Base-by-base conservation (phyloP, 2,329 filamentous ascomycete genomes). In the Emmonsia crescens region DNA sequence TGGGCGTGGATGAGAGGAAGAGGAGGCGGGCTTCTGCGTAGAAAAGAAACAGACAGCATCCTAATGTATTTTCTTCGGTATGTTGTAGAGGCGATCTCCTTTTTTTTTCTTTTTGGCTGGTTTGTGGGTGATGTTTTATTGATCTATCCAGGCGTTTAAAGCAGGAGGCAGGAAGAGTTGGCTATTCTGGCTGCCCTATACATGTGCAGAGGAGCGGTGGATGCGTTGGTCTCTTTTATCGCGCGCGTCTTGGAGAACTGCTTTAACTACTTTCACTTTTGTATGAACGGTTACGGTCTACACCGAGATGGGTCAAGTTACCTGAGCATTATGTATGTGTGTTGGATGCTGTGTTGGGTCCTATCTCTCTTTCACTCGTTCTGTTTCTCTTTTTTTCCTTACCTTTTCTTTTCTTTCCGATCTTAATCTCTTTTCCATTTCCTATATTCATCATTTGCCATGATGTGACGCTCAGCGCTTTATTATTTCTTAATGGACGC, bases 1-100 rank as follows among this genome's bases (percentile, higher is more conserved):
- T n/a, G 55, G 63, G 63, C 5, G 62, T 49, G 8, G 70, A 71
- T 19, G 64, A 68, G 21, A 60, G 63, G 31, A 67, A 66, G 59
- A 61, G 59, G 44, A 58, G 65, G n/a, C 60, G 65, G 16, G 65
- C 64, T 36, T 66, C 65, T 33, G 57, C 63, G 38, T 66, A 60
- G 46, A 33, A 10, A n/a, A 12, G 31, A 16, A 38, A n/a, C 6
- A 38, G 27, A 36, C n/a, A 12, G 3, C 29, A 36, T 36, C n/a
- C 16, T n/a, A 36, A n/a, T 21, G 31, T 14, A n/a, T 2, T 9
- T 31, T 52, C 6, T 46, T 8, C 8, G 19, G 51, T 19, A 9
- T 21, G 51, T n/a, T 36, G 19, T n/a, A 1, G 16, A 3, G 10
- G 16, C 19, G 51, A 54, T 36, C 33, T 44, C 6, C 1, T 27